A percentile compares a stretch with the other conserved stretches of the same genome.
Conservation (phyloP, 441 rosid species). For the Dalechampia spathulata region DNA sequence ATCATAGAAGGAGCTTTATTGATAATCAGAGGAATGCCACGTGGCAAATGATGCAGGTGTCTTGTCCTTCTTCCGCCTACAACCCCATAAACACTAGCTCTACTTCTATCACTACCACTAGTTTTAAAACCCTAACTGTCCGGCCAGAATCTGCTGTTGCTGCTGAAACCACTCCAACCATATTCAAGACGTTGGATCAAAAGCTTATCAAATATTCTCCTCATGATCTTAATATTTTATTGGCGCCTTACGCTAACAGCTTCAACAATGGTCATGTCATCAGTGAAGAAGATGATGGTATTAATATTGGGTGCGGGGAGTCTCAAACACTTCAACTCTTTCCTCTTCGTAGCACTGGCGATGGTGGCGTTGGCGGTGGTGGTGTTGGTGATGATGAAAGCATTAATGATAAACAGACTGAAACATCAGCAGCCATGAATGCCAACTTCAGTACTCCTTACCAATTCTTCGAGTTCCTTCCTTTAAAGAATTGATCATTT, state of each 20-base stretch:
- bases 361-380: conserved; percentile 13
- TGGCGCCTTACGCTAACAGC: conserved; percentile 24
- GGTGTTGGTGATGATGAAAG: conserved; percentile 18
- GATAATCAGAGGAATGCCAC: conserved; percentile 64
- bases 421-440: conserved; percentile 23
- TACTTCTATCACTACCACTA: not conserved
- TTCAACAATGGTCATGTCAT: conserved; percentile 14
- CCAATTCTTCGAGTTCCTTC: conserved; percentile 85
- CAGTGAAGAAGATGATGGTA: conserved; percentile 20
- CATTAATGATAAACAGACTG: conserved; percentile 27
- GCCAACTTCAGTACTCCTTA: conserved; percentile 24
- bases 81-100: conserved; percentile 32
- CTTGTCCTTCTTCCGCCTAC: conserved; percentile 40
- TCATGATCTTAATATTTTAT: conserved; percentile 27
- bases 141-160: too few species aligned
- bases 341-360: conserved; percentile 35
- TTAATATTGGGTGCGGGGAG: conserved; percentile 22
- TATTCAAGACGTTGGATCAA: conserved; percentile 34
- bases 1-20: conserved; percentile 31
- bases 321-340: conserved; percentile 75
- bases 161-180: conserved; percentile 1
- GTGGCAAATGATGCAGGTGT: conserved; percentile 68
- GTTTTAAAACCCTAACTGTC: conserved; percentile 17
- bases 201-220: conserved; percentile 18
- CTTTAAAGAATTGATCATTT: conserved; percentile 52